Percentiles rank a stretch among this genome's conserved stretches.
Conservation (phyloP, 495 filamentous ascomycete genomes). For the Lasiosphaeria miniovina region DNA sequence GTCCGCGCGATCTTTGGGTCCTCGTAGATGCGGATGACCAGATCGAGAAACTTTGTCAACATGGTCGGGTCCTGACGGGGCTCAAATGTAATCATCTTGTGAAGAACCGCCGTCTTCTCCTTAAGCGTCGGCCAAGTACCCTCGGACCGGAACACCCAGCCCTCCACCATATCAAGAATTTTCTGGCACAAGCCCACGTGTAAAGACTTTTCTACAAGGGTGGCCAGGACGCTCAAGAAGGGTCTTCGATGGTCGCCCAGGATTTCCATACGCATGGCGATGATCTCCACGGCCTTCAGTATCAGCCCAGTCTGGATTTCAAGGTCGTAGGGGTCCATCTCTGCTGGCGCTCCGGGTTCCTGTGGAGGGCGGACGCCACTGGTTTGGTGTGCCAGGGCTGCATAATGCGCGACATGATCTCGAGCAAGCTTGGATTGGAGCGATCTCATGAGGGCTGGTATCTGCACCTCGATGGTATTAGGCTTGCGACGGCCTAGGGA, state of each 20-base stretch:
- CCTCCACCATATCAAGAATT: constrained; percentile 89
- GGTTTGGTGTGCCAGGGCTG: constrained; percentile 47
- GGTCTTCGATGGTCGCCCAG: constrained; percentile 90
- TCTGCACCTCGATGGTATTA: constrained; percentile 82
- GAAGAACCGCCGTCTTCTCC: constrained; percentile 93
- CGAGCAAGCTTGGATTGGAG: constrained; percentile 89
- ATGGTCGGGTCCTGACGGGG: constrained; percentile 74
- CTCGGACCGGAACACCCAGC: constrained; percentile 90
- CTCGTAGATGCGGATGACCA: constrained; percentile 97
- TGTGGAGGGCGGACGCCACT: constrained; percentile 34
- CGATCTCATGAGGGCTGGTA: constrained; percentile 85
- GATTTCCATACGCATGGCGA: constrained; percentile 84
- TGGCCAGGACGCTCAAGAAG: constrained; percentile 90
- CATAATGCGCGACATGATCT: constrained; percentile 82
- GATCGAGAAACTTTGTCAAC: constrained; percentile 85
- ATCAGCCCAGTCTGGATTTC: constrained; percentile 85
- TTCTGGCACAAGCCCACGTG: constrained; percentile 82
- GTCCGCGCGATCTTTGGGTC: constrained; percentile 92
- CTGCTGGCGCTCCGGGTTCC: constrained; percentile 50
- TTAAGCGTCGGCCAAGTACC: constrained; percentile 95
- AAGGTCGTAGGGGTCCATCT: constrained; percentile 70
- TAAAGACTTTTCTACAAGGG: constrained; percentile 88
- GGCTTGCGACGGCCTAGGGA: constrained; percentile 81
- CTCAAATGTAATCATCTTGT: constrained; percentile 97
- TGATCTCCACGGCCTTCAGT: constrained; percentile 88